Evolutionary conservation across 371 early-diverging fungal species (phyloP).

Genomic region (Mortierella sp.): DNA sequence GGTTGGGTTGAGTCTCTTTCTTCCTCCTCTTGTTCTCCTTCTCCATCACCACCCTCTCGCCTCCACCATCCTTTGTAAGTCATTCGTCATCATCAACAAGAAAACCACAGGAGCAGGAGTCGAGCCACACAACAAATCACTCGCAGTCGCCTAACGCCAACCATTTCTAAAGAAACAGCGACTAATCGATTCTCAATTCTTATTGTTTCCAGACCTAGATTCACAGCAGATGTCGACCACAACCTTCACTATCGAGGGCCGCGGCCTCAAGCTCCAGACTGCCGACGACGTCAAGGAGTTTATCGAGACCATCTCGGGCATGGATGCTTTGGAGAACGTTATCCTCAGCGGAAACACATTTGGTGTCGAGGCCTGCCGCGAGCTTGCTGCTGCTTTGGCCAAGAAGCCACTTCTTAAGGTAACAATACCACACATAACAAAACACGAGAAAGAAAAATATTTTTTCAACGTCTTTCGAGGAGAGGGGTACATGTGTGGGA

Average conservation of each 20-base stretch:
- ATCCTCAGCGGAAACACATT: slow-evolving; percentile 94
- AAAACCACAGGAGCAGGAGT: background rate
- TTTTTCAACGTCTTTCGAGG: background rate
- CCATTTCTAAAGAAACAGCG: background rate
- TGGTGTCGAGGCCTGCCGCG: slow-evolving; percentile 93
- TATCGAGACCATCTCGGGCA: slow-evolving; percentile 75
- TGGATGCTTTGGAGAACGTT: slow-evolving; percentile 80
- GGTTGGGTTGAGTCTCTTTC: background rate
- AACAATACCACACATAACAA: background rate
- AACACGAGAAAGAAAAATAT: background rate
- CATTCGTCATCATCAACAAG: background rate
- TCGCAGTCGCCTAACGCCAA: background rate
- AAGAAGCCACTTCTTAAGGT: slow-evolving; percentile 82
- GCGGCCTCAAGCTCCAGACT: slow-evolving; percentile 86
- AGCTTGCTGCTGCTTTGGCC: slow-evolving; percentile 83
- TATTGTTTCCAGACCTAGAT: background rate
- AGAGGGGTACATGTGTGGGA: background rate
- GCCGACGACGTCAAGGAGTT: slow-evolving; percentile 85
- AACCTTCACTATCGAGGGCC: slow-evolving; percentile 73
- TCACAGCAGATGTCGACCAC: slow-evolving; percentile 34
- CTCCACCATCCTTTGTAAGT: background rate
- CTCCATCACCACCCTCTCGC: background rate
- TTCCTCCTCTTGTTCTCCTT: slow-evolving; percentile 8
- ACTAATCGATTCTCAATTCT: background rate
- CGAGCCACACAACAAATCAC: background rate